These are phyloP conservation scores for Fraxinus velutina DNA, from an alignment of 305 asterid species.

Conservation along the genomic window DNA sequence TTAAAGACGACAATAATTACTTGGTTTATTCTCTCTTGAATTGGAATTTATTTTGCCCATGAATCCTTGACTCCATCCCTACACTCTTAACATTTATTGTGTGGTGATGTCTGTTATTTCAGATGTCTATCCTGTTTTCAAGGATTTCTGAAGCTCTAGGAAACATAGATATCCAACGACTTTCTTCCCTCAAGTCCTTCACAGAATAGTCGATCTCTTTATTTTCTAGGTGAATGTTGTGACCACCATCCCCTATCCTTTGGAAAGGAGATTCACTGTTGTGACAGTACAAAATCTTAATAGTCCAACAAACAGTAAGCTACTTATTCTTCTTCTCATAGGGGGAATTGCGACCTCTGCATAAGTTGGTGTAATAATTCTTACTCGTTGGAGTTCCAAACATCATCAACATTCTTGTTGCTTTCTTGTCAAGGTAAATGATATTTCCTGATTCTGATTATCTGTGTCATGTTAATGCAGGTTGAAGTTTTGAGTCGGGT, in stretches of 20 bases:
- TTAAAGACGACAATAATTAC: background rate
- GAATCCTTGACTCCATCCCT: background rate
- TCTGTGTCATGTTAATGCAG: constrained; percentile 36
- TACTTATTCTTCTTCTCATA: background rate
- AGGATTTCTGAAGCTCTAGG: background rate
- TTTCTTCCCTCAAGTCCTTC: background rate
- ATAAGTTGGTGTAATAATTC: background rate
- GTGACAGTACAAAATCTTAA: background rate
- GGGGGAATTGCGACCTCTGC: background rate
- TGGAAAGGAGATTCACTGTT: background rate
- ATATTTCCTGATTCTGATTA: constrained; percentile 20
- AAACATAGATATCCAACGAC: background rate
- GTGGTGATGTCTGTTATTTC: background rate
- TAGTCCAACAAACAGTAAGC: background rate
- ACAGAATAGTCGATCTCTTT: background rate
- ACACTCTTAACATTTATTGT: background rate
- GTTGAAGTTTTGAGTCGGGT: constrained; percentile 63
- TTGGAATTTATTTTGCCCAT: background rate
- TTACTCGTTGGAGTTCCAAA: background rate
- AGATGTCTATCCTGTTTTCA: background rate
- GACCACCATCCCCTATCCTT: background rate
- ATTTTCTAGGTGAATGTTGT: background rate
- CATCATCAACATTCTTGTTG: constrained; percentile 11
- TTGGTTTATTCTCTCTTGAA: background rate
- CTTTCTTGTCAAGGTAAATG: constrained; percentile 4